A percentile compares a stretch with the other conserved stretches of the same genome.
These are phyloP conservation scores for Thelonectria discophora DNA, from an alignment of 2,329 filamentous ascomycete genomes.

Conservation along the genomic window DNA sequence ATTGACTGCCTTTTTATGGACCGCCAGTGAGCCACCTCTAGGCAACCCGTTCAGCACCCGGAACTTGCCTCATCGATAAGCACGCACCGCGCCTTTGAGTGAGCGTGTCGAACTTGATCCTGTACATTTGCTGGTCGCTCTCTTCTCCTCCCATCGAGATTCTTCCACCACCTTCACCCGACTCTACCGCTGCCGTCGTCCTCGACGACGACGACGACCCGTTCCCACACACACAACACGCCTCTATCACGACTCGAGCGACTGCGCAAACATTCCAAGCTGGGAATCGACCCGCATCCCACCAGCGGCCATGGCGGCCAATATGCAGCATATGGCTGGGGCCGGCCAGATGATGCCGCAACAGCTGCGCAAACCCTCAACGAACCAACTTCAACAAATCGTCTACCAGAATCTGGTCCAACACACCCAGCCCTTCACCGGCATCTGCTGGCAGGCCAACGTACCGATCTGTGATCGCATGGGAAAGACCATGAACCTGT, in stretches of 20 bases:
- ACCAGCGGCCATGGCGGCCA: conserved; percentile 66
- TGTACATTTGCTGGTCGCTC: background rate
- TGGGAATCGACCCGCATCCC: conserved; percentile 35
- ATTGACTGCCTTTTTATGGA: conserved; percentile 45
- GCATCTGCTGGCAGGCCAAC: conserved; percentile 52
- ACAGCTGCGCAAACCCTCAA: conserved; percentile 48
- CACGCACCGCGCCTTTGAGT: conserved; percentile 1
- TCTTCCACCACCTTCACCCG: conserved; percentile 1
- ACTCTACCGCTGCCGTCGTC: conserved; percentile 9
- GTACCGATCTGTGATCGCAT: conserved; percentile 52
- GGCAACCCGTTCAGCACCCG: conserved; percentile 42
- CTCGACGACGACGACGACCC: background rate
- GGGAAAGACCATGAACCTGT: conserved; percentile 55
- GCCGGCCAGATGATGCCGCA: conserved; percentile 57
- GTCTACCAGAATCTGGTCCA: conserved; percentile 53
- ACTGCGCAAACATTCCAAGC: conserved; percentile 17
- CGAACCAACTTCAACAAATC: conserved; percentile 48
- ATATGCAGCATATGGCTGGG: conserved; percentile 65
- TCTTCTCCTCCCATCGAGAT: too few species aligned
- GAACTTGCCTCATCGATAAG: conserved; percentile 32
- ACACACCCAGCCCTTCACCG: conserved; percentile 45
- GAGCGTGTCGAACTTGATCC: conserved; percentile 15
- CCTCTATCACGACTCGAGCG: conserved; percentile 20
- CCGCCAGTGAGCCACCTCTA: conserved; percentile 40
- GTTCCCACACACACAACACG: conserved; percentile 3